Evolutionary conservation across 2,329 filamentous ascomycete genomes (phyloP).

Genomic region (Clarireedia homoeocarpa): DNA sequence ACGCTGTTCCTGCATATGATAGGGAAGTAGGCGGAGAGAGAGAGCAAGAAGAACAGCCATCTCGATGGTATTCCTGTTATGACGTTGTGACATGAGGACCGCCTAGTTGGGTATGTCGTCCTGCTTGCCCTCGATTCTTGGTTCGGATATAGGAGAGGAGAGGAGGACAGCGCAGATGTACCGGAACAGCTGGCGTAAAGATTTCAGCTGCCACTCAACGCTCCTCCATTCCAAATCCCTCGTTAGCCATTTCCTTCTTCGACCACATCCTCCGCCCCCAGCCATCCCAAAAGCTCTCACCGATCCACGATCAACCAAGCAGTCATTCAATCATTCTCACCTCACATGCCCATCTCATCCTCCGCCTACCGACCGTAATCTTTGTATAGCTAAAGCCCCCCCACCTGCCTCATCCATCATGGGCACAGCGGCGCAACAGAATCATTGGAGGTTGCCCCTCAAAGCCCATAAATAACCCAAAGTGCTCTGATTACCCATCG

Average conservation of each 20-base stretch:
- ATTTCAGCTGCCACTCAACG: not conserved
- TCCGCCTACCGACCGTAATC: not conserved
- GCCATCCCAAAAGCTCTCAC: not conserved
- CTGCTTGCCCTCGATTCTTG: not conserved
- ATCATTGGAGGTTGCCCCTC: not conserved
- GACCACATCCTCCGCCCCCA: not conserved
- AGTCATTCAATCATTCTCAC: not conserved
- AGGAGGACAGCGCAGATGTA: too few relatives aligned
- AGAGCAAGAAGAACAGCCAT: not conserved
- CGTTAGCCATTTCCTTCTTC: not conserved
- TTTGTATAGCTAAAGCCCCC: not conserved
- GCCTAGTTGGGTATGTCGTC: too few relatives aligned
- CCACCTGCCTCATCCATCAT: not conserved
- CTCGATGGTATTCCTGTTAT: too few relatives aligned
- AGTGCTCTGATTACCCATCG: not conserved
- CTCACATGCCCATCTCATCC: not conserved
- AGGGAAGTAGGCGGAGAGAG: not conserved
- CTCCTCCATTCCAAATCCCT: not conserved
- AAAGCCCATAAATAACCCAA: not conserved
- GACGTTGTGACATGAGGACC: too few relatives aligned
- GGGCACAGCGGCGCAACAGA: not conserved
- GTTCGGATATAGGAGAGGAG: too few relatives aligned
- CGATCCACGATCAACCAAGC: not conserved
- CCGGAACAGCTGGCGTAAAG: too few relatives aligned
- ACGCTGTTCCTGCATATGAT: conserved; percentile 1